These are phyloP conservation scores for Byssoonygena ceratinophila DNA, from an alignment of 2,329 filamentous ascomycete genomes.

Conservation along the genomic window DNA sequence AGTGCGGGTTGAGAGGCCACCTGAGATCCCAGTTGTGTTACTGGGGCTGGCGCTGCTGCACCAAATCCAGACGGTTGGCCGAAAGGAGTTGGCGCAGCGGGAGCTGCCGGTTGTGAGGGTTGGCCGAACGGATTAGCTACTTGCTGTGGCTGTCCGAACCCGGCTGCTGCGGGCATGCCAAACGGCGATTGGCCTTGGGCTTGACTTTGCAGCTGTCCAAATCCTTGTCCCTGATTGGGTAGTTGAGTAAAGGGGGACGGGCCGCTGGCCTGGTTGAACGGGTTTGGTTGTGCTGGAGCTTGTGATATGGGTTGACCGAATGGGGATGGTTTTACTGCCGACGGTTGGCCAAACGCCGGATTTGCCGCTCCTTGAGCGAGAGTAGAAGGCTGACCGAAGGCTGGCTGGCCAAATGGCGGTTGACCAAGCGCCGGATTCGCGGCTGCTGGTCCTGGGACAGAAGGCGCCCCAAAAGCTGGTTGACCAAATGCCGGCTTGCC, in stretches of 20 bases:
- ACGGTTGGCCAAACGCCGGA: conserved; percentile 24
- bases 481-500: conserved; percentile 8
- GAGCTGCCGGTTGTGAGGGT: conserved; percentile 20
- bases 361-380: conserved; percentile 6
- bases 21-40: conserved; percentile 17
- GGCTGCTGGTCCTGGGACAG: conserved; percentile 25
- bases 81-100: conserved; percentile 15
- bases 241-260: conserved; percentile 28
- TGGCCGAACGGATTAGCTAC: conserved; percentile 26
- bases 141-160: conserved; percentile 26
- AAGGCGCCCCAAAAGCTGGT: conserved; percentile 31
- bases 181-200: conserved; percentile 23
- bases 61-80: conserved; percentile 20
- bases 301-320: conserved; percentile 7
- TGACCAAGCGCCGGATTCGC: conserved; percentile 15
- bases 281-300: conserved; percentile 3
- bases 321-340: conserved; percentile 13
- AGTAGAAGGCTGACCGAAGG: conserved; percentile 15
- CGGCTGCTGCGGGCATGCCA: conserved; percentile 25
- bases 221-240: conserved; percentile 13
- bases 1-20: neutral
- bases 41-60: conserved; percentile 22
- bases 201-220: conserved; percentile 2
- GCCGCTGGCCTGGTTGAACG: conserved; percentile 6
- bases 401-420: conserved; percentile 5